Percentiles rank a stretch among this genome's conserved stretches.
Evolutionary conservation across 1,284 basidiomycete genomes (phyloP).

Genomic region (Ustilago shanxiensis): DNA sequence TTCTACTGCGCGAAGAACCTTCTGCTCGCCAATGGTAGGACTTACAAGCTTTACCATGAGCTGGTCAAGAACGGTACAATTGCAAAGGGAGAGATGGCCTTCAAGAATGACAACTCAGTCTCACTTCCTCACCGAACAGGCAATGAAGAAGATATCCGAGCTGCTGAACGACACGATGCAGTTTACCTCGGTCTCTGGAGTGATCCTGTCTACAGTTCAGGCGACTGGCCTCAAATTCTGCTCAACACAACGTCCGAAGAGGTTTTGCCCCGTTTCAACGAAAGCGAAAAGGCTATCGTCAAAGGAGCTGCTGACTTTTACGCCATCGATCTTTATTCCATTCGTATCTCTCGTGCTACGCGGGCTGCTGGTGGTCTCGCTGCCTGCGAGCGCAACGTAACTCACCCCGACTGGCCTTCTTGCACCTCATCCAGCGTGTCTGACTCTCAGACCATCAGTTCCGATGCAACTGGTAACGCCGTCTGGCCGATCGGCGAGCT

Average conservation of each 20-base stretch:
- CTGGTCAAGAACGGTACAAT: slow-evolving; percentile 2
- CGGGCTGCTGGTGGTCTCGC: neutral
- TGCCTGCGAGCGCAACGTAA: slow-evolving; percentile 1
- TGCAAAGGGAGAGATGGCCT: neutral
- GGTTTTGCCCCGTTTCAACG: neutral
- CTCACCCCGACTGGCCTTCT: slow-evolving; percentile 2
- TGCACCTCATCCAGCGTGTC: neutral
- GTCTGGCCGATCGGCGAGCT: slow-evolving; percentile 1
- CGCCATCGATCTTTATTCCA: neutral
- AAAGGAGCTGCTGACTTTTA: slow-evolving; percentile 1
- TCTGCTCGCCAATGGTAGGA: neutral
- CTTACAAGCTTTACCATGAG: slow-evolving; percentile 3
- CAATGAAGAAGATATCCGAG: slow-evolving; percentile 1
- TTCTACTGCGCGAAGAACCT: slow-evolving; percentile 4
- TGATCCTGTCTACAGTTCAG: neutral
- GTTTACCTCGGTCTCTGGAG: neutral
- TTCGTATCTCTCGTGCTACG: neutral
- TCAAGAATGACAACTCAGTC: slow-evolving; percentile 3
- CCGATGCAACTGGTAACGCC: neutral
- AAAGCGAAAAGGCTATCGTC: neutral
- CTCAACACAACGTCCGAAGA: neutral
- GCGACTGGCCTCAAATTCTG: neutral
- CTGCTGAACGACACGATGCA: neutral
- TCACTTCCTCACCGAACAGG: neutral
- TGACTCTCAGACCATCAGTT: neutral